Evolutionary conservation across 2,329 filamentous ascomycete genomes (phyloP), one percentile per base, ranked within the genome.

Genomic region (Plenodomus tracheiphilus): DNA sequence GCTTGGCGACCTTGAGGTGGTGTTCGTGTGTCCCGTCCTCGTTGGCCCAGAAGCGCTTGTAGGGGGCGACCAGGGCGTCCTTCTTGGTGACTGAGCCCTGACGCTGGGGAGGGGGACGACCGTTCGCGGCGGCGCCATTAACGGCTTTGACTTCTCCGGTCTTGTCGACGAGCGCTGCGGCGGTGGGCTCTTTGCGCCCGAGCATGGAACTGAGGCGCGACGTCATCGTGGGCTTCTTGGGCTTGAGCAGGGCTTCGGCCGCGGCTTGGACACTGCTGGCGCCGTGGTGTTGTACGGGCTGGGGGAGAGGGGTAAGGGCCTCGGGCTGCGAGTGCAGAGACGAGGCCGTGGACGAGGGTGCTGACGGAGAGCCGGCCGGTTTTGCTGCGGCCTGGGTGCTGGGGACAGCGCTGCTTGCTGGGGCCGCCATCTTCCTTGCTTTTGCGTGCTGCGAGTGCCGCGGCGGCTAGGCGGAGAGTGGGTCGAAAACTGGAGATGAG

Each of bases 1-100:
- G 85, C 70, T 90, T 91, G 52, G 89, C 89, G 53, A 89, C 92
- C 75, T 90, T 94, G 56, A 99, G 84, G 62, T 90, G 85, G 70
- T 99, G 94, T 64, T 89, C 86, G 66, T 99, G 94, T 30, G 85
- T 82, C 56, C 89, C 89, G 54, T 87, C 81, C 1, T 82, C 75
- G 41, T 80, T 75, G 18, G 79, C 54, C 71, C 84, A 84, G 68
- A 86, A 88, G 32, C 84, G 73, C 57, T 60, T 66, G 55, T 67
- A 73, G 36, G 60, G 65, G 25, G 53, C 56, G 39, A 53, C 51
- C 37, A 49, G 32, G 35, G 46, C 53, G 4, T 65, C 64, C 47
- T 68, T 70, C 49, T 65, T 66, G 20, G 62, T 63, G 32, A 65
- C 51, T 6, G 71, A 73, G 15, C 54, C 52, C 51, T 68, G 60